These are phyloP conservation scores for Fusarium transvaalense DNA, from an alignment of 2,329 filamentous ascomycete species.

Conservation along the genomic window DNA sequence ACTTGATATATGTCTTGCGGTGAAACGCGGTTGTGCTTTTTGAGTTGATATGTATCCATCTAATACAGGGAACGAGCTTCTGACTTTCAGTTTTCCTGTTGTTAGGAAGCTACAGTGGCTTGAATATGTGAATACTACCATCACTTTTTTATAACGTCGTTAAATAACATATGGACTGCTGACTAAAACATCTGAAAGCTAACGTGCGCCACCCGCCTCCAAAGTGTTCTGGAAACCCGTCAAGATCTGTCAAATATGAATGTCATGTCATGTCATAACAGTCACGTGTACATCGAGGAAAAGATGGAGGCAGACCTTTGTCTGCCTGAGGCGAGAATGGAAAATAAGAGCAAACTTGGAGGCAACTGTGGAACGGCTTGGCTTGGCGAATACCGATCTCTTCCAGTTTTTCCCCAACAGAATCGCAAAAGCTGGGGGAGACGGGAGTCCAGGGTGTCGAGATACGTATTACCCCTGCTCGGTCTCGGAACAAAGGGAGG, in stretches of 20 bases:
- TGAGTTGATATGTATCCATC: not conserved
- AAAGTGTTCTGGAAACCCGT: slow-evolving; percentile 1
- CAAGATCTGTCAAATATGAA: not conserved
- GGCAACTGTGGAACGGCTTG: slow-evolving; percentile 18
- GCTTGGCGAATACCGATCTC: slow-evolving; percentile 47
- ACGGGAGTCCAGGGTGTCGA: slow-evolving; percentile 36
- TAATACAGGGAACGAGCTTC: not conserved
- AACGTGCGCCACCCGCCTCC: not conserved
- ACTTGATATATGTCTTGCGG: not conserved
- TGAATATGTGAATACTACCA: not conserved
- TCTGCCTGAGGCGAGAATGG: slow-evolving; percentile 16
- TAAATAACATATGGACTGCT: not conserved
- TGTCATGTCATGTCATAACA: too few relatives aligned
- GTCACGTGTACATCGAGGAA: slow-evolving; percentile 25
- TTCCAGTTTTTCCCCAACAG: slow-evolving; percentile 39
- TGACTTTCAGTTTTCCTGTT: not conserved
- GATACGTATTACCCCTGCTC: slow-evolving; percentile 30
- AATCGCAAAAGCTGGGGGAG: slow-evolving; percentile 40
- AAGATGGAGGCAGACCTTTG: not conserved
- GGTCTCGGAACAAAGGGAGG: slow-evolving; percentile 37
- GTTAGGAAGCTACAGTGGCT: not conserved
- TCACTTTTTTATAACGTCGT: not conserved
- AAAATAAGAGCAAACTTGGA: slow-evolving; percentile 11
- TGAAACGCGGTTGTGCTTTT: not conserved
- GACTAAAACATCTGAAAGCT: not conserved